Evolutionary conservation across 208 protist genomes (phyloP), one percentile per base, ranked within the genome.

Genomic region (Porcisia deanei): DNA sequence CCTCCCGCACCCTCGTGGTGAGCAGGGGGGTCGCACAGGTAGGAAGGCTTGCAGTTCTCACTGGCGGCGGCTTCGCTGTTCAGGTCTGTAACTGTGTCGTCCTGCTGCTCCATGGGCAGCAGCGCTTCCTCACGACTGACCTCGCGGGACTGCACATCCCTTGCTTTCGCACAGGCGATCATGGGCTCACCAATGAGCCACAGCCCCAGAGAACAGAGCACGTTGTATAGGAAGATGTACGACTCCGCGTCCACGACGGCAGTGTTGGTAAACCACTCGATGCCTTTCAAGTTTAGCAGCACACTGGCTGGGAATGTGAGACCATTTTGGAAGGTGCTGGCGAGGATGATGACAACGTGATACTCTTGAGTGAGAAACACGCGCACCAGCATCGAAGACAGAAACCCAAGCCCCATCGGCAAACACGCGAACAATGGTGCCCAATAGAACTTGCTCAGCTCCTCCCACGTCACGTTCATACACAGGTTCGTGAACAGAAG

Each of bases 161-260:
- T 76, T 30, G 20, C 9, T 57, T 81, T 81, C 22, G 77, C 77
- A 34, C 47, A 69, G 10, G 64, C 76, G 57, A 90, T 87, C 45
- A 90, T 68, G 6, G 85, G 65, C 47, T 90, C 85, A 34, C 85
- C 85, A 30, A 90, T 55, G 6, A 77, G 82, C 89, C 87, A 96
- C 0, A 91, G 80, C 0, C 83, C 86, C 43, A 92, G 81, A 37
- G 86, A 88, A 72, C 83, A 90, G 47, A 86, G 41, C 39, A 93
- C 82, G 73, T 92, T 96, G 81, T 94, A 94, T 1, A 93, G 74
- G 73, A 94, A 92, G 30, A 96, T 85, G 78, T 91, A 92, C 4
- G 78, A 81, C 73, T 87, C 68, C 53, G 80, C 88, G 22, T 85
- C 74, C 7, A 84, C 64, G 30, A 80, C 79, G 16, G 66, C 77